phyloP scores from a whole-genome alignment of 257 asterid genomes.

The Nicotiana benthamiana region DNA sequence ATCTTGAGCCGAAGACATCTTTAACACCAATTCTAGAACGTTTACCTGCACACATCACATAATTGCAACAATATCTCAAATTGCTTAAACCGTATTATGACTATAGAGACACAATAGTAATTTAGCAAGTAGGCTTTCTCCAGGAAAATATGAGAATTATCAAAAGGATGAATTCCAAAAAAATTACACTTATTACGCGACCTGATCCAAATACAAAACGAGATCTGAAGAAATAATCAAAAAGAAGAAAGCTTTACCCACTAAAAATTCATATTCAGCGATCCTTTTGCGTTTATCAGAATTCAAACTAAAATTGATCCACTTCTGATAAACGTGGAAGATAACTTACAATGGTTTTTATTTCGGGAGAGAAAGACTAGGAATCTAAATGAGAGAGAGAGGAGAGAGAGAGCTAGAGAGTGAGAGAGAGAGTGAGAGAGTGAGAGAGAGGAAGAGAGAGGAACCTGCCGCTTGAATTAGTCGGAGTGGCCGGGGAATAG shows the following conservation, averaged over 20 bases:
- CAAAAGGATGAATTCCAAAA: background rate
- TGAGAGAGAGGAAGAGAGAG: no score
- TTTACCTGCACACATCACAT: background rate
- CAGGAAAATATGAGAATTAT: background rate
- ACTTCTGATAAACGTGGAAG: no score
- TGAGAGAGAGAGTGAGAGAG: no score
- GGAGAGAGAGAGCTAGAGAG: no score
- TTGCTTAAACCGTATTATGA: background rate
- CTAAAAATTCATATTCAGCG: background rate
- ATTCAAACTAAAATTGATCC: background rate
- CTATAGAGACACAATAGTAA: background rate
- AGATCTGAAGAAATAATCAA: background rate
- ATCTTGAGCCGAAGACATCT: constrained; percentile 92
- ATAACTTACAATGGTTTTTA: no score
- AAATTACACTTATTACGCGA: no score
- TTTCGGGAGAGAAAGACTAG: no score
- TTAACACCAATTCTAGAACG: background rate
- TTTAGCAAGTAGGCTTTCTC: background rate
- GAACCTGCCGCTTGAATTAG: background rate
- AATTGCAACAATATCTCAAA: background rate
- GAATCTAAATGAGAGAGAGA: no score
- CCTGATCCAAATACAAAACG: background rate
- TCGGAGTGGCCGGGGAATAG: background rate
- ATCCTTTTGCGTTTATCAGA: background rate
- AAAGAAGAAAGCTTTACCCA: background rate